Percentiles rank a stretch among this genome's conserved stretches.
Evolutionary conservation across 1,284 basidiomycete genomes (phyloP).

Genomic region (Trametes hirsuta): DNA sequence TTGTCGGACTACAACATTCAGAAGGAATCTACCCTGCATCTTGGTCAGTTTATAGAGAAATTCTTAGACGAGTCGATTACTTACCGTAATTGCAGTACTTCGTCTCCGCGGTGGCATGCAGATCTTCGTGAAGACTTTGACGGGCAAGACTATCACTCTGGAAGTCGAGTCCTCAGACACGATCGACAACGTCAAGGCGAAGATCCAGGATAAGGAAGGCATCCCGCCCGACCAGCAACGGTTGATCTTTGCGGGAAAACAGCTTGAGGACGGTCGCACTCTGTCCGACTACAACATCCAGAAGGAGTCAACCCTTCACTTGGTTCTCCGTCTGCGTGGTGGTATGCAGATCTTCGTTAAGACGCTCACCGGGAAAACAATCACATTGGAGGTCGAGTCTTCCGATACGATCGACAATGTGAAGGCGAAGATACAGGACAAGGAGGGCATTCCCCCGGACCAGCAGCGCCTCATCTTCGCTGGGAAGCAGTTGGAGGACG

Average conservation of each 20-base stretch:
- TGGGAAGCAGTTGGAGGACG: slow-evolving; percentile 75
- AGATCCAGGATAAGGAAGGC: slow-evolving; percentile 86
- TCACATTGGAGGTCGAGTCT: slow-evolving; percentile 79
- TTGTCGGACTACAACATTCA: slow-evolving; percentile 82
- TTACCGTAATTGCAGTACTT: slow-evolving; percentile 46
- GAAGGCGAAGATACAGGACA: slow-evolving; percentile 78
- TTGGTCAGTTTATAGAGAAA: slow-evolving; percentile 37
- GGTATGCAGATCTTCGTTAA: slow-evolving; percentile 58
- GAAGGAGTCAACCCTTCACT: slow-evolving; percentile 69
- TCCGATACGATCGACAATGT: slow-evolving; percentile 79
- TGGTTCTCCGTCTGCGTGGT: slow-evolving; percentile 33
- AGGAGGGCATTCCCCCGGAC: slow-evolving; percentile 73
- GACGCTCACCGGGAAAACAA: slow-evolving; percentile 78
- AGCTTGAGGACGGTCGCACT: slow-evolving; percentile 78
- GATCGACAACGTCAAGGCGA: slow-evolving; percentile 87
- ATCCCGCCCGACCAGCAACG: slow-evolving; percentile 87
- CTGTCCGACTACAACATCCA: slow-evolving; percentile 81
- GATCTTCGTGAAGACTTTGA: slow-evolving; percentile 79
- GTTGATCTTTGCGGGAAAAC: slow-evolving; percentile 84
- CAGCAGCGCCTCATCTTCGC: slow-evolving; percentile 80
- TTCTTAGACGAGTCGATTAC: not conserved
- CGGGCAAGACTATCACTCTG: slow-evolving; percentile 86
- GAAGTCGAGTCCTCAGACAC: slow-evolving; percentile 91
- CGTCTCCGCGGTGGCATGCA: slow-evolving; percentile 76
- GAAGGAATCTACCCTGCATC: slow-evolving; percentile 74